These are phyloP conservation scores for Panaeolus papilionaceus DNA, from an alignment of 768 basidiomycete species.

Conservation along the genomic window DNA sequence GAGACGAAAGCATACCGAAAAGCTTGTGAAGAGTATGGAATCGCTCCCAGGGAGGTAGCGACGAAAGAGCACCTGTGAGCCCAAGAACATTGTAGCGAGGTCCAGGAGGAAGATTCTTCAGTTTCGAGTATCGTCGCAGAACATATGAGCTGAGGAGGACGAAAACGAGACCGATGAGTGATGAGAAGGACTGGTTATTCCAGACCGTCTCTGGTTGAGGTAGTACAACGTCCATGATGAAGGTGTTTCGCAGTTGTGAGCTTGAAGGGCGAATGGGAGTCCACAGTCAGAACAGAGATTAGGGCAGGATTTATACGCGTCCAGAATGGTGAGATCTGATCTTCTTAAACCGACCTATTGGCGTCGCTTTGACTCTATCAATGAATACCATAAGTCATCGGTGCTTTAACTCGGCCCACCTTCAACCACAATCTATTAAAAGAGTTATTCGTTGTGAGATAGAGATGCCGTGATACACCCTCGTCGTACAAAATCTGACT, in stretches of 20 bases:
- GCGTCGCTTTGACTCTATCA: not conserved
- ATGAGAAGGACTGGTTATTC: not conserved
- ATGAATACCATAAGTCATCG: not conserved
- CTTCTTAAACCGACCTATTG: not conserved
- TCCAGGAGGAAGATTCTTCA: not conserved
- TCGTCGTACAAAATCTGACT: not conserved
- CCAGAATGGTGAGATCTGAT: not conserved
- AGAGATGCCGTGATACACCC: not conserved
- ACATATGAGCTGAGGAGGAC: constrained; percentile 11
- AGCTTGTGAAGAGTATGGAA: constrained; percentile 18
- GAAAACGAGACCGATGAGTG: not conserved
- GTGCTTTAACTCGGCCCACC: not conserved
- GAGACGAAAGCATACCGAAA: constrained; percentile 17
- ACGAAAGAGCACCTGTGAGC: not conserved
- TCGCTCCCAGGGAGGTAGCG: constrained; percentile 17
- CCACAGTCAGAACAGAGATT: not conserved
- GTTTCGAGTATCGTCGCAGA: not conserved
- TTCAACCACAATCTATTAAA: not conserved
- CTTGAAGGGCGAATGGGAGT: not conserved
- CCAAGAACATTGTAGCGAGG: constrained; percentile 6
- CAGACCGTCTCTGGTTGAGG: not conserved
- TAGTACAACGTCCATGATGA: not conserved
- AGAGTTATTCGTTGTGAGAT: not conserved
- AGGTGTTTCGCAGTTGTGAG: not conserved
- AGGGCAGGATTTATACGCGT: not conserved